A percentile compares a stretch with the other conserved stretches of the same genome.
These are phyloP conservation scores for Berberis thunbergii DNA, from an alignment of 164 flowering plant species.

Conservation along the genomic window DNA sequence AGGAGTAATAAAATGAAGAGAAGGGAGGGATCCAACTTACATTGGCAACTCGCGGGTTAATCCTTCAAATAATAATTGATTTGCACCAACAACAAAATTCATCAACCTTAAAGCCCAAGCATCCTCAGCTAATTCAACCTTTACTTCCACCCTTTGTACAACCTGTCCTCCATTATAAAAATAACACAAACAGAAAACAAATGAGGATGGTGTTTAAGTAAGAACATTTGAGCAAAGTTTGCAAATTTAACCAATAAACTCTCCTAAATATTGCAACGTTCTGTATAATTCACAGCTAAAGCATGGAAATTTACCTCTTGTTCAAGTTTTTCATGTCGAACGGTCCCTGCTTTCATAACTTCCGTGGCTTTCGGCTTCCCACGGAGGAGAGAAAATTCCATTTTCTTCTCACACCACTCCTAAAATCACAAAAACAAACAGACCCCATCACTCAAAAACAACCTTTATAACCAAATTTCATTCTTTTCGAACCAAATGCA, in stretches of 20 bases:
- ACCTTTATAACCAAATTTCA: not conserved
- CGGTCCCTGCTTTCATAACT: slow-evolving; percentile 76
- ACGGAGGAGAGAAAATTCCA: slow-evolving; percentile 48
- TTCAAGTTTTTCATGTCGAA: slow-evolving; percentile 70
- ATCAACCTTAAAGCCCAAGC: slow-evolving; percentile 63
- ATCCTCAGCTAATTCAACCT: slow-evolving; percentile 48
- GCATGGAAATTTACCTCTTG: slow-evolving; percentile 47
- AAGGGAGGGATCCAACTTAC: slow-evolving; percentile 35
- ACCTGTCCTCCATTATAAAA: slow-evolving; percentile 34
- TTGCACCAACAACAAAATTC: slow-evolving; percentile 53
- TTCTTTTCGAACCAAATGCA: too few relatives aligned
- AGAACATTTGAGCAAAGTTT: too few relatives aligned
- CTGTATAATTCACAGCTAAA: not conserved
- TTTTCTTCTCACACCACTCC: slow-evolving; percentile 97
- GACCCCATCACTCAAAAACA: not conserved
- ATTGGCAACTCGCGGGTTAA: slow-evolving; percentile 80
- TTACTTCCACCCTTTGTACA: slow-evolving; percentile 41
- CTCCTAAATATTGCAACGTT: too few relatives aligned
- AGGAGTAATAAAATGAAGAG: not conserved
- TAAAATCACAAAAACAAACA: slow-evolving; percentile 5
- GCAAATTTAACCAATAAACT: not conserved
- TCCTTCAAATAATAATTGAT: slow-evolving; percentile 69
- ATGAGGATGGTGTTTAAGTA: too few relatives aligned
- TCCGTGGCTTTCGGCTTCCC: slow-evolving; percentile 34
- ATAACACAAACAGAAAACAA: too few relatives aligned